Evolutionary conservation across 805 yeast species (phyloP).

Genomic region (Myxozyma sirexii): DNA sequence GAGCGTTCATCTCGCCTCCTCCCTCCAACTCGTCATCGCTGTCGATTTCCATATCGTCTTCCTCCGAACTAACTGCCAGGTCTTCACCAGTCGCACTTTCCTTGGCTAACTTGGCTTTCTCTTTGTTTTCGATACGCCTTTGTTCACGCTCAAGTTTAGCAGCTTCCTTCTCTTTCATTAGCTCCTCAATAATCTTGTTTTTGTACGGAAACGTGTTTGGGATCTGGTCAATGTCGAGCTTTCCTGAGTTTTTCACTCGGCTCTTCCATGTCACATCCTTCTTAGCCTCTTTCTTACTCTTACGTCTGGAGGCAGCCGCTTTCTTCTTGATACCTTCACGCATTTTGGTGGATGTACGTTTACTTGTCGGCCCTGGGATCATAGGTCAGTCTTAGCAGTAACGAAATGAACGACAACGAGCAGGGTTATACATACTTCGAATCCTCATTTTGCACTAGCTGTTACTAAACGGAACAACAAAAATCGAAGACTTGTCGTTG

Average conservation of each 20-base stretch:
- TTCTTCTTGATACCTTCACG: slow-evolving; percentile 96
- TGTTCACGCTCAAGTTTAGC: slow-evolving; percentile 47
- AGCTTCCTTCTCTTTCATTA: slow-evolving; percentile 54
- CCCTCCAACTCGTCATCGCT: slow-evolving; percentile 46
- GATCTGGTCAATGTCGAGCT: slow-evolving; percentile 64
- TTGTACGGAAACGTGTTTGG: slow-evolving; percentile 95
- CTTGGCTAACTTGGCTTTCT: slow-evolving; percentile 33
- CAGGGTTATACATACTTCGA: slow-evolving; percentile 17
- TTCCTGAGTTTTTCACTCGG: slow-evolving; percentile 66
- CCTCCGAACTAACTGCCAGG: slow-evolving; percentile 42
- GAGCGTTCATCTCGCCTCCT: slow-evolving; percentile 47
- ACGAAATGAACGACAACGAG: no score
- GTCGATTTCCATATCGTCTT: slow-evolving; percentile 38
- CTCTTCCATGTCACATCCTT: slow-evolving; percentile 95
- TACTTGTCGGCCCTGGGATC: slow-evolving; percentile 66
- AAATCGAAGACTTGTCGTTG: no score
- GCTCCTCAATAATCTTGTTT: slow-evolving; percentile 66
- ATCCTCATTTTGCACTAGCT: slow-evolving; percentile 24
- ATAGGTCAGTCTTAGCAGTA: not conserved
- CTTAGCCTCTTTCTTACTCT: slow-evolving; percentile 78
- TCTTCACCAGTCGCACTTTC: slow-evolving; percentile 2
- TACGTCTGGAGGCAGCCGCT: slow-evolving; percentile 87
- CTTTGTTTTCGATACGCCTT: slow-evolving; percentile 42
- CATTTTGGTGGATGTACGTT: slow-evolving; percentile 89
- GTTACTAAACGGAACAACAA: not conserved